A percentile compares a stretch with the other conserved stretches of the same genome.
These are phyloP conservation scores for Suhomyces sp. DNA, from an alignment of 805 yeast species.

Conservation along the genomic window DNA sequence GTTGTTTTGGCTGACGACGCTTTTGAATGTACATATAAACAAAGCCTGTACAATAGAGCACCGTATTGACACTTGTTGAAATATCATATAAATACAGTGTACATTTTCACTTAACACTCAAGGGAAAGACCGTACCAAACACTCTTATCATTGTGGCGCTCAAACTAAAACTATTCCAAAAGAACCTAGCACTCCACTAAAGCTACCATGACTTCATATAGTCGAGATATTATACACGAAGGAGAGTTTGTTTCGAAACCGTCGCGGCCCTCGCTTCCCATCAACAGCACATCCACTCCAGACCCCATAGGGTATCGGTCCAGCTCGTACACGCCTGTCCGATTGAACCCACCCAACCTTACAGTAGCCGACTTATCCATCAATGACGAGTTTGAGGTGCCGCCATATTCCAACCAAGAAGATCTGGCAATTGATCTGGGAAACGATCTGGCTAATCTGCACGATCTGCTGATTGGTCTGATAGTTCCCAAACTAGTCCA, in stretches of 20 bases:
- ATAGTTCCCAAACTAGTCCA: slow-evolving; percentile 37
- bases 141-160: no score
- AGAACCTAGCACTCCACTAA: no score
- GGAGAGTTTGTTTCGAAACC: slow-evolving; percentile 31
- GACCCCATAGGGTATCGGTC: slow-evolving; percentile 13
- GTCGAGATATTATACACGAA: slow-evolving; percentile 25
- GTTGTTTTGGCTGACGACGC: neutral
- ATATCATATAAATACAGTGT: no score
- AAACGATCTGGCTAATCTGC: neutral
- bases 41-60: neutral
- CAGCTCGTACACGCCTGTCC: slow-evolving; percentile 18
- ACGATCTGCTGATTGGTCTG: neutral
- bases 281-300: slow-evolving; percentile 18
- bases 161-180: no score
- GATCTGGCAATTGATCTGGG: neutral
- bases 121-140: no score
- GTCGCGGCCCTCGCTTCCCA: slow-evolving; percentile 26
- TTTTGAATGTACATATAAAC: neutral
- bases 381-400: neutral
- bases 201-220: neutral
- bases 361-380: slow-evolving; percentile 9
- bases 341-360: slow-evolving; percentile 21
- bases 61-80: neutral
- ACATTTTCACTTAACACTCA: no score
- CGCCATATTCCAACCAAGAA: neutral